Percentiles rank a stretch among this genome's conserved stretches.
Evolutionary conservation across 2,329 filamentous ascomycete genomes (phyloP).

Genomic region (Phialocephala subalpina): DNA sequence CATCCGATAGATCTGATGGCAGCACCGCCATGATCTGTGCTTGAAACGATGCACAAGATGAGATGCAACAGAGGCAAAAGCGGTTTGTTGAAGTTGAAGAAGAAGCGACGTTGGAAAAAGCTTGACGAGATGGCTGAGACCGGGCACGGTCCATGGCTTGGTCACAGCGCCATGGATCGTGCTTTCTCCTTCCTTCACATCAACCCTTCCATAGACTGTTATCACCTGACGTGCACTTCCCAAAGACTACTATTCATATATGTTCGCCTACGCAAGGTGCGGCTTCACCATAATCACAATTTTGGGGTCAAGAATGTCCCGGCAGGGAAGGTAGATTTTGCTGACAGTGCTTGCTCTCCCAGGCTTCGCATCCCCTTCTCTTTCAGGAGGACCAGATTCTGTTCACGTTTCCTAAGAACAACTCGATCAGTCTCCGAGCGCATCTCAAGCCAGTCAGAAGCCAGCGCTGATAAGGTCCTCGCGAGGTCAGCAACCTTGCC

Average conservation of each 20-base stretch:
- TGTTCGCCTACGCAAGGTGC: too few species aligned
- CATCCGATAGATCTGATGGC: conserved; percentile 7
- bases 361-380: neutral
- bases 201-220: neutral
- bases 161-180: neutral
- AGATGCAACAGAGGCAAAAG: conserved; percentile 6
- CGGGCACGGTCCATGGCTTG: neutral
- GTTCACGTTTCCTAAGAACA: neutral
- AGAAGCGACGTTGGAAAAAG: neutral
- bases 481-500: neutral
- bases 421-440: neutral
- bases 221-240: too few species aligned
- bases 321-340: neutral
- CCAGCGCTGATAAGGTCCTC: neutral
- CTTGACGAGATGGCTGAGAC: neutral
- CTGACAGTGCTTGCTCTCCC: neutral
- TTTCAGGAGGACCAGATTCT: neutral
- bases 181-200: neutral
- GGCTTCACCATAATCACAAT: too few species aligned
- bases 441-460: neutral
- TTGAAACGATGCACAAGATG: conserved; percentile 6
- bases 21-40: neutral
- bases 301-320: too few species aligned
- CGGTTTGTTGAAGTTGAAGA: neutral
- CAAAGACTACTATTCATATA: too few species aligned